Base-by-base conservation (phyloP, 2,329 filamentous ascomycete genomes). In the Talaromyces piceae region DNA sequence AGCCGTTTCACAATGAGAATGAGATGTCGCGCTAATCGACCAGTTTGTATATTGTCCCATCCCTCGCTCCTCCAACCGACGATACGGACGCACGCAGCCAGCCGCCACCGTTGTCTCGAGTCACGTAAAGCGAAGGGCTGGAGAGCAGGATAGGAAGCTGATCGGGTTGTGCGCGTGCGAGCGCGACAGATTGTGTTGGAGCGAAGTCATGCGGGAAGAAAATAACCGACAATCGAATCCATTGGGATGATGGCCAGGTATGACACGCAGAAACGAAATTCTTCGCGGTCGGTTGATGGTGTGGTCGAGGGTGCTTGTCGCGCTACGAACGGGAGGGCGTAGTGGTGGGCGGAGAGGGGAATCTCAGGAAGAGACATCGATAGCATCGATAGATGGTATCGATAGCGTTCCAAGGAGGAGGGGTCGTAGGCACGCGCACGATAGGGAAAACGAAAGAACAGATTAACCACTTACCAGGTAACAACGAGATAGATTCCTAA, bases 401-500 rank as follows among this genome's bases (percentile, higher is more conserved):
- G 33, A 37, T 37, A 37, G 33, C 33, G 20, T 20, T 18, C 2
- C 13, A 37, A 4, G 16, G 33, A 18, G 33, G 33, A 12, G 13
- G n/a, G 33, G 33, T 18, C 3, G n/a, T 6, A 31, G 16, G 22
- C 22, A 44, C 27, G 41, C 16, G 16, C n/a, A n/a, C n/a, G n/a
- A n/a, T n/a, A n/a, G n/a, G n/a, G n/a, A 9, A 33, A n/a, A 48
- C 5, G n/a, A 22, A 50, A 25, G 2, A 25, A 33, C 33, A 33
- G n/a, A 20, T 5, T 5, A 37, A 23, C n/a, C 20, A 53, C 51
- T 49, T 33, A 53, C 51, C 46, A 37, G 49, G 45, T 41, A 48
- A 53, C 30, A 53, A 45, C 12, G 50, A 52, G 25, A 27, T 37
- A 20, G 20, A 37, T 37, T 37, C 33, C 20, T 37, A 37, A 37